Evolutionary conservation across 2,329 filamentous ascomycete species (phyloP).

Genomic region (Pezicula rhizophila): DNA sequence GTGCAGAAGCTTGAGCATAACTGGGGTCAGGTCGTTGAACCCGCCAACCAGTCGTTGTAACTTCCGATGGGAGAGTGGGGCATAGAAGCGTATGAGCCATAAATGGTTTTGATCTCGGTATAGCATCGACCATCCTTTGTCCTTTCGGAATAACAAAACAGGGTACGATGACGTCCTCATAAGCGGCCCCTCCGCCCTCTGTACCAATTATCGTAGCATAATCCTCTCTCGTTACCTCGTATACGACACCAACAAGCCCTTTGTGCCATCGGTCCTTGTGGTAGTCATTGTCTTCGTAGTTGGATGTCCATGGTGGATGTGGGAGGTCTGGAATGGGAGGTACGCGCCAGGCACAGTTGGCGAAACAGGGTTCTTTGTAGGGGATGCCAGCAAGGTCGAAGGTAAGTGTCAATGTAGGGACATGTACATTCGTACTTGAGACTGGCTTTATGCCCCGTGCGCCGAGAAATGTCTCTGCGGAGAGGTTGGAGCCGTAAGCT

Average conservation of each 20-base stretch:
- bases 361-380: conserved; percentile 88
- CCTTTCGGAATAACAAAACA: conserved; percentile 63
- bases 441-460: conserved; percentile 74
- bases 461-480: conserved; percentile 71
- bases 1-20: conserved; percentile 75
- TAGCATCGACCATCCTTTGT: conserved; percentile 54
- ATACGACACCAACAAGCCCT: conserved; percentile 86
- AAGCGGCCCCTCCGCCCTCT: conserved; percentile 81
- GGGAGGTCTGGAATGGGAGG: conserved; percentile 22
- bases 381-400: conserved; percentile 85
- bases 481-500: conserved; percentile 89
- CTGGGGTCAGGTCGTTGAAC: conserved; percentile 54
- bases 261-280: conserved; percentile 65
- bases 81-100: conserved; percentile 81
- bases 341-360: conserved; percentile 62
- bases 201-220: conserved; percentile 83
- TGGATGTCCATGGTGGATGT: conserved; percentile 18
- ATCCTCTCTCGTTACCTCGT: conserved; percentile 81
- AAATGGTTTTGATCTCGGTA: conserved; percentile 60
- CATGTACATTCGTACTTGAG: conserved; percentile 74
- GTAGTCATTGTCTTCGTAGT: conserved; percentile 27
- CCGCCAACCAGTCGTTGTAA: neutral
- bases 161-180: conserved; percentile 74
- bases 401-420: conserved; percentile 69
- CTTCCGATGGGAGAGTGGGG: conserved; percentile 33